A percentile compares a stretch with the other conserved stretches of the same genome.
phyloP scores from a whole-genome alignment of 2,329 filamentous ascomycete species.

The Arachnomyces sp. region DNA sequence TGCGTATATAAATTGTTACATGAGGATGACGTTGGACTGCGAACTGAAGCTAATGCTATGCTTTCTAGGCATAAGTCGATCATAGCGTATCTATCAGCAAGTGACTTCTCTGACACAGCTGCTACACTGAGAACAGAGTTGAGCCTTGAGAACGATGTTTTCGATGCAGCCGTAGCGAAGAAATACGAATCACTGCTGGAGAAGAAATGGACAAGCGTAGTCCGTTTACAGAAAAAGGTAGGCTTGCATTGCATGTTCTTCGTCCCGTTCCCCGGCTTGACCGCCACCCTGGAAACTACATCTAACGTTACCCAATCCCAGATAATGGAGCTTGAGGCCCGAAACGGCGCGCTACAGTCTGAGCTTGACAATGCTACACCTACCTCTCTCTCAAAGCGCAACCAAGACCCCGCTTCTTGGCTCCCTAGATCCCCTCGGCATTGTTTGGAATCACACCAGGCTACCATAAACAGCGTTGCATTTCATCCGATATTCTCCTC shows the following conservation, averaged over 20 bases:
- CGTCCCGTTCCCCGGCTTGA: no score
- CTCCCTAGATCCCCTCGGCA: conserved; percentile 68
- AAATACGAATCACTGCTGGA: conserved; percentile 81
- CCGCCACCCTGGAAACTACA: no score
- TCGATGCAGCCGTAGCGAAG: conserved; percentile 69
- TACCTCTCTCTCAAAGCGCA: conserved; percentile 61
- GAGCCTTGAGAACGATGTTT: conserved; percentile 54
- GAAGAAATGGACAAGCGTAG: conserved; percentile 89
- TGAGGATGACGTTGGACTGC: conserved; percentile 4
- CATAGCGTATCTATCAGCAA: conserved; percentile 68
- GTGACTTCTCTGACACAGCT: conserved; percentile 58
- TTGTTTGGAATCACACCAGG: conserved; percentile 67
- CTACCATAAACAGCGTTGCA: conserved; percentile 69
- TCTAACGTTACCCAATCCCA: conserved; percentile 27
- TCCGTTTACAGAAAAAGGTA: conserved; percentile 81
- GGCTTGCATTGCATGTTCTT: conserved; percentile 8
- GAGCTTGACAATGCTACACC: conserved; percentile 72
- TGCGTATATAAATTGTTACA: conserved; percentile 38
- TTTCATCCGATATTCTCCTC: conserved; percentile 81
- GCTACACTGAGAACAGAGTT: conserved; percentile 63
- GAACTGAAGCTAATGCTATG: conserved; percentile 2
- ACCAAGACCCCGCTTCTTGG: conserved; percentile 71
- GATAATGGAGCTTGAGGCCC: conserved; percentile 80
- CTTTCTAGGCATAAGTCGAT: conserved; percentile 71
- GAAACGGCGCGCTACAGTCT: conserved; percentile 58